These are phyloP conservation scores for Penicillium capsulatum DNA, from an alignment of 2,329 filamentous ascomycete genomes.

Conservation along the genomic window DNA sequence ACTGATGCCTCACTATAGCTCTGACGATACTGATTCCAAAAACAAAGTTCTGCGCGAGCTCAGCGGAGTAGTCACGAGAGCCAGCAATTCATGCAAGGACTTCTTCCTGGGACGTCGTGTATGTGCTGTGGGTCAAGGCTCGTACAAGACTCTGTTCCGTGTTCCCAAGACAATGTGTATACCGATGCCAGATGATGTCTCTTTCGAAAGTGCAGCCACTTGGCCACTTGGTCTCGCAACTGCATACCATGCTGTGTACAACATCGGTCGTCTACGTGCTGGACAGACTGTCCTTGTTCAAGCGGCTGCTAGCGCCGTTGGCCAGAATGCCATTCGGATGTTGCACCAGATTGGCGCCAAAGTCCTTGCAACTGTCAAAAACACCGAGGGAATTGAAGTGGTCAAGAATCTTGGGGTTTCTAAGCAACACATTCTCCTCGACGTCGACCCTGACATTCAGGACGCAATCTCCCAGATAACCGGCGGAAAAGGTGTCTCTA, in stretches of 20 bases:
- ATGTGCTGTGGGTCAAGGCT: neutral
- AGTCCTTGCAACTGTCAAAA: constrained; percentile 21
- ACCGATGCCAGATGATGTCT: neutral
- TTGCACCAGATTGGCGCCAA: constrained; percentile 14
- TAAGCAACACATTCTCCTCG: neutral
- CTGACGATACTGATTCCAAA: too few species aligned
- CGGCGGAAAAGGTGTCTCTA: neutral
- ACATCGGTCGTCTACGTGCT: constrained; percentile 8
- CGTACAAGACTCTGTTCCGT: neutral
- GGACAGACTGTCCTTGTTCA: constrained; percentile 26
- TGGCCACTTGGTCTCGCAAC: constrained; percentile 6
- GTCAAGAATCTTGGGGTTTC: neutral
- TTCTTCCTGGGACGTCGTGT: neutral
- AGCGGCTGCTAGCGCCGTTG: constrained; percentile 21
- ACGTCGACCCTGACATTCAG: neutral
- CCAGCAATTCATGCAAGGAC: too few species aligned
- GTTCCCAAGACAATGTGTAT: neutral
- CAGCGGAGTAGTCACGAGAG: too few species aligned
- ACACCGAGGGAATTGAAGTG: neutral
- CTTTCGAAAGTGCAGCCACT: constrained; percentile 8
- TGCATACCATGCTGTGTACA: constrained; percentile 5
- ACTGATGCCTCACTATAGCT: too few species aligned
- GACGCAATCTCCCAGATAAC: neutral
- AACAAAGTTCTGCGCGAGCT: too few species aligned
- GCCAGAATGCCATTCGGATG: constrained; percentile 17